Evolutionary conservation across 2,329 filamentous ascomycete species (phyloP), one percentile per base, ranked within the genome.

Genomic region (Cladosporium sp.): DNA sequence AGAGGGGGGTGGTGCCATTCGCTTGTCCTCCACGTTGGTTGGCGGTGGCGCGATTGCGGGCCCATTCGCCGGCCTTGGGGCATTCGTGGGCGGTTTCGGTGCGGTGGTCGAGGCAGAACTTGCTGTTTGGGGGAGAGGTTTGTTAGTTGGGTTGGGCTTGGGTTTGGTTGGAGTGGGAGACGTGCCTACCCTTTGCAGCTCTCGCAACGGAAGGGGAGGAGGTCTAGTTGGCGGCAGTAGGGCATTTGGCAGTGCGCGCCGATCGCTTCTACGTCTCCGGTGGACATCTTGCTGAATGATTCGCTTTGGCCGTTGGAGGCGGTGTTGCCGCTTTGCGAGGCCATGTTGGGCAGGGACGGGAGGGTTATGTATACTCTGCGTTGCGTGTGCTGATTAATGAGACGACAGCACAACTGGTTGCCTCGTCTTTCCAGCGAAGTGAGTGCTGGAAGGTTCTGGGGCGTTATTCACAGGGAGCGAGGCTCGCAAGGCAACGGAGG

Each of bases 221-320:
- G 97, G 72, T 97, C 93, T 54, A 97, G 87, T 66, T 93, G 88
- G 67, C 91, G 86, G 77, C 93, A 99, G 77, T 89, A 95, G 58
- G 86, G 77, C 71, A 88, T 85, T 69, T 96, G 84, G 79, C 93
- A 99, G 75, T 96, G 91, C 55, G 82, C 82, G 70, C 93, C 93
- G 61, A 97, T 86, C 19, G 91, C 80, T 62, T 88, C 85, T 42
- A 91, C 85, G 71, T 96, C 91, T 67, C 78, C 79, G 63, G 83
- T 80, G 64, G 86, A 78, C 85, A 91, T 91, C 55, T 79, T 80
- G 67, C 84, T 79, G 74, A 84, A 89, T 67, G 76, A 85, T 45
- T 61, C 57, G 42, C 20, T 11, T 24, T 20, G 29, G 3, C 11
- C 42, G 36, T 52, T 55, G 43, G 53, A 42, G 75, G 77, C 42